Evolutionary conservation across 352 stramenopile genomes (phyloP).

Genomic region (Phytophthora podocarpi): DNA sequence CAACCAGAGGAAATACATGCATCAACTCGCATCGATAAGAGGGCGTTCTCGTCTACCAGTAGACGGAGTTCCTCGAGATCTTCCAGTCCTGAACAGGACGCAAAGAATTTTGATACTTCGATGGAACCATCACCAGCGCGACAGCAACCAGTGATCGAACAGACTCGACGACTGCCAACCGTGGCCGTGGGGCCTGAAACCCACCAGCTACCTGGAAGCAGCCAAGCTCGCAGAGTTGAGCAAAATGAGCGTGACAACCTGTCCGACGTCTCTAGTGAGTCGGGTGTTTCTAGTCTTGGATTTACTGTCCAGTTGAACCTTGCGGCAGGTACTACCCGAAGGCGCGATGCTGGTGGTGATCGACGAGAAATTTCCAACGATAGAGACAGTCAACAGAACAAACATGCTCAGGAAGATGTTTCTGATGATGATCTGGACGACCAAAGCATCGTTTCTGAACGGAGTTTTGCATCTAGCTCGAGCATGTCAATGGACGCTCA

Average conservation of each 20-base stretch:
- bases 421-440: conserved; percentile 18
- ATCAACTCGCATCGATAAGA: neutral
- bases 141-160: neutral
- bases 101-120: conserved; percentile 7
- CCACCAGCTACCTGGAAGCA: neutral
- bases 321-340: conserved; percentile 34
- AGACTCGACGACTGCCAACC: neutral
- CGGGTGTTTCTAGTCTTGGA: conserved; percentile 52
- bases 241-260: neutral
- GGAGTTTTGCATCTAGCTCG: conserved; percentile 50
- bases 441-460: conserved; percentile 18
- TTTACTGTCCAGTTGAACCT: conserved; percentile 53
- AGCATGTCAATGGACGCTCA: conserved; percentile 49
- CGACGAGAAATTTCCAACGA: neutral
- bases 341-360: conserved; percentile 8
- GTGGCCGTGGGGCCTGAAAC: neutral
- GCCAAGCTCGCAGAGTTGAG: neutral
- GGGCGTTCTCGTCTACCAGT: neutral
- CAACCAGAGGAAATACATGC: neutral
- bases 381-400: neutral
- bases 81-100: conserved; percentile 16
- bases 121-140: neutral
- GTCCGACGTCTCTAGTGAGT: conserved; percentile 39
- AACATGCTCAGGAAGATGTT: neutral
- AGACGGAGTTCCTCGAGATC: conserved; percentile 12